phyloP scores from a whole-genome alignment of 1,139 yeast genomes.

The Kazachstania sp. region DNA sequence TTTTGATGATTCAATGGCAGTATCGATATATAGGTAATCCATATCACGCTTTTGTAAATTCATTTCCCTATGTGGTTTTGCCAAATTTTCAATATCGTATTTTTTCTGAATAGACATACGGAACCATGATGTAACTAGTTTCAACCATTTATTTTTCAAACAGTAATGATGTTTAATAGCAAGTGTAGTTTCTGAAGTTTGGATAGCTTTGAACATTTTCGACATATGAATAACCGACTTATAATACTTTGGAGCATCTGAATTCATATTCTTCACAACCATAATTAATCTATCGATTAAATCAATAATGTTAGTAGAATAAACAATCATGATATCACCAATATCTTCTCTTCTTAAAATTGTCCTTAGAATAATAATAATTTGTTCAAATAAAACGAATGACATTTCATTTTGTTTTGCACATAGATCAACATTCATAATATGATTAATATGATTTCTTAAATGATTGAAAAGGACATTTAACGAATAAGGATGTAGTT shows the following conservation, averaged over 20 bases:
- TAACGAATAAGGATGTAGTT: constrained; percentile 38
- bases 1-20: constrained; percentile 58
- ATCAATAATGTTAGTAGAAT: constrained; percentile 36
- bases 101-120: constrained; percentile 41
- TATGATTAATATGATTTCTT: constrained; percentile 15
- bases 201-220: constrained; percentile 45
- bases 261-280: constrained; percentile 32
- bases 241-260: constrained; percentile 35
- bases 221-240: constrained; percentile 54
- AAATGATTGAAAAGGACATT: constrained; percentile 32
- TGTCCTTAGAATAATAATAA: constrained; percentile 35
- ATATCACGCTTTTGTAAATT: constrained; percentile 36
- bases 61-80: constrained; percentile 29
- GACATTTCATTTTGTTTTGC: constrained; percentile 18
- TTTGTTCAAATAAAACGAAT: constrained; percentile 35
- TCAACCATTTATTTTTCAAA: constrained; percentile 53
- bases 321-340: constrained; percentile 32
- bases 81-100: constrained; percentile 29
- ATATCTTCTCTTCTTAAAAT: constrained; percentile 37
- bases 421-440: constrained; percentile 25
- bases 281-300: constrained; percentile 32
- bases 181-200: constrained; percentile 36
- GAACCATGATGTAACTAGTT: constrained; percentile 58
- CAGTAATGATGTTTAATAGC: constrained; percentile 49
- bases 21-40: constrained; percentile 50